Evolutionary conservation across 2,329 filamentous ascomycete genomes (phyloP), one percentile per base, ranked within the genome.

Genomic region (Exophiala aquamarina): DNA sequence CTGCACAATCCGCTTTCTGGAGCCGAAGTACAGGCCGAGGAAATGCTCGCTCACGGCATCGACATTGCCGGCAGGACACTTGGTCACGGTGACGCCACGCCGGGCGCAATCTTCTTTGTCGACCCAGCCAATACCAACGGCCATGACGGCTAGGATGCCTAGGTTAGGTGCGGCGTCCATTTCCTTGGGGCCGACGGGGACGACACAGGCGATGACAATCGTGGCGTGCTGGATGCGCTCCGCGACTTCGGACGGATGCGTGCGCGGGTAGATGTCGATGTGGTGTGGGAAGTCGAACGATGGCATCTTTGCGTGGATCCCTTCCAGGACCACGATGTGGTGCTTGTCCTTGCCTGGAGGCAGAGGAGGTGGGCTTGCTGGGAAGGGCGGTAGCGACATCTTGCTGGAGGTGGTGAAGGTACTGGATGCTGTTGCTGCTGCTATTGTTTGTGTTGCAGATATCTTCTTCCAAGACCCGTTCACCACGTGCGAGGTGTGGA

Each of bases 11-110:
- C 64, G 65, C 44, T 72, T 63, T 41, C 74, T 64, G 5, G 71
- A 61, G 4, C 72, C 71, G 54, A 74, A 75, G 58, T 75, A 76
- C 47, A 78, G 56, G 34, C 68, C 72, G 32, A 78, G 67, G 9
- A 74, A 74, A 64, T 77, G 75, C 57, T 78, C 75, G 21, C 66
- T 66, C 8, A 77, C 74, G 35, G 70, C 61, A 37, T 74, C 68
- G 36, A 74, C 65, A 43, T 76, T 76, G 17, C 72, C 69, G n/a
- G 62, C 66, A 3, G 73, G 71, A 35, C 68, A 71, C 41, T 75
- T 75, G 39, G 66, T 68, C 29, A 78, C 67, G 11, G 66, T 64
- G 41, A 78, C 67, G 23, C 70, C 70, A 13, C 70, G 65, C 41
- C 64, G 62, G 31, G 63, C 63, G 47, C 68, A 71, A 37, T 70